Evolutionary conservation across 495 filamentous ascomycete species (phyloP).

Genomic region (Echria macrotheca): DNA sequence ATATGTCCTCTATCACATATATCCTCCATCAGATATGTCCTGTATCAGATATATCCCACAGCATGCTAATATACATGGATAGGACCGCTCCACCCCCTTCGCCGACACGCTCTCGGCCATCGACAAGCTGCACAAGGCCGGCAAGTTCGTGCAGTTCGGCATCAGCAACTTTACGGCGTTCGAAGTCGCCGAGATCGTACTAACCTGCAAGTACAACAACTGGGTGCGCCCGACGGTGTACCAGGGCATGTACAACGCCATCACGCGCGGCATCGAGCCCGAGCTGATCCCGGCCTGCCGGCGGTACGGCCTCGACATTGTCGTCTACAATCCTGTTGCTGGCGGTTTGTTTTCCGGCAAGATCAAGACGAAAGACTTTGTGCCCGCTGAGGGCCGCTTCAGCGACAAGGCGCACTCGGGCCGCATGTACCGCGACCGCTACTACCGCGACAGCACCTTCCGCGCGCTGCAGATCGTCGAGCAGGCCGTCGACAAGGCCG

Average conservation of each 20-base stretch:
- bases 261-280: conserved; percentile 70
- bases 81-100: conserved; percentile 72
- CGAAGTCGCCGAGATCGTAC: conserved; percentile 84
- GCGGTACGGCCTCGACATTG: conserved; percentile 81
- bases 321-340: conserved; percentile 86
- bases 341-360: conserved; percentile 84
- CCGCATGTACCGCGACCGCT: conserved; percentile 66
- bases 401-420: conserved; percentile 51
- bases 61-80: no score
- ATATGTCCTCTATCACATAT: no score
- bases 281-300: conserved; percentile 76
- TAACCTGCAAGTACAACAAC: conserved; percentile 72
- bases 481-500: conserved; percentile 65
- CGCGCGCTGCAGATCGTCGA: conserved; percentile 70
- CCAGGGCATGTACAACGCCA: conserved; percentile 63
- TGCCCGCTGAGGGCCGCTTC: conserved; percentile 66
- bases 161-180: conserved; percentile 83
- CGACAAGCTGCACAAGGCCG: conserved; percentile 77
- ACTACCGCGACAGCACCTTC: conserved; percentile 77
- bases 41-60: no score
- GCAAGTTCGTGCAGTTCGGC: conserved; percentile 79
- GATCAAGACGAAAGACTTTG: conserved; percentile 62
- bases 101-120: conserved; percentile 71
- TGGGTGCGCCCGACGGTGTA: conserved; percentile 69
- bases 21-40: no score